These are phyloP conservation scores for Boletus barrowsii DNA, from an alignment of 768 basidiomycete species.

Conservation along the genomic window DNA sequence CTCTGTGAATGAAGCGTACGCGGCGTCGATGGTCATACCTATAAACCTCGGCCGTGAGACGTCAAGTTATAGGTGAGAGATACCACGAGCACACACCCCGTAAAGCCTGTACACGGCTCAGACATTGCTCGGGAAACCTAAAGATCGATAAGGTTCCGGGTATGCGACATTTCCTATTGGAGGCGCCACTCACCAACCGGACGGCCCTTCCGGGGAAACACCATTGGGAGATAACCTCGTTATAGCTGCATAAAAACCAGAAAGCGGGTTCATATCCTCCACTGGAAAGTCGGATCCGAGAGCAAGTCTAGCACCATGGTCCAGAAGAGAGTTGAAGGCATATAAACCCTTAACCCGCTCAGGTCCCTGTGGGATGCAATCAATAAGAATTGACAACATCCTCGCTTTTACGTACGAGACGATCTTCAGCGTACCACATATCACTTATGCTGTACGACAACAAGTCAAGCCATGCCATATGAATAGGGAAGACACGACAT, in stretches of 20 bases:
- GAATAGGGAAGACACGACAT: background rate
- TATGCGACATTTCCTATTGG: background rate
- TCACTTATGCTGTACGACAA: constrained; percentile 57
- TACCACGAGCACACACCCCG: constrained; percentile 43
- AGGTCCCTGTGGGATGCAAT: constrained; percentile 51
- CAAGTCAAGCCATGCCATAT: background rate
- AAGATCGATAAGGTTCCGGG: background rate
- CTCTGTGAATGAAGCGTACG: constrained; percentile 85
- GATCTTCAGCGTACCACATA: constrained; percentile 87
- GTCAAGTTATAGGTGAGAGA: background rate
- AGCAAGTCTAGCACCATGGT: constrained; percentile 64
- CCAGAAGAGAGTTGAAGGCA: constrained; percentile 74
- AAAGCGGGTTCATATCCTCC: constrained; percentile 79
- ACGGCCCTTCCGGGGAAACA: constrained; percentile 71
- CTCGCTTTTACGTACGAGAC: constrained; percentile 51
- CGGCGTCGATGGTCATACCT: constrained; percentile 64
- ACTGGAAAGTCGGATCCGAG: constrained; percentile 91
- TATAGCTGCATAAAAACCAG: constrained; percentile 86
- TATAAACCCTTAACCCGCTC: constrained; percentile 84
- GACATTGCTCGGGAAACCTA: constrained; percentile 81
- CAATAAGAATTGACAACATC: background rate
- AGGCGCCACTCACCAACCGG: constrained; percentile 63
- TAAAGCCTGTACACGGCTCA: constrained; percentile 75
- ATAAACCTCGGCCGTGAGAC: background rate
- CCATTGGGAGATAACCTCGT: constrained; percentile 69